These are phyloP conservation scores for Theobroma cacao DNA, from an alignment of 345 rosid species.

Conservation along the genomic window DNA sequence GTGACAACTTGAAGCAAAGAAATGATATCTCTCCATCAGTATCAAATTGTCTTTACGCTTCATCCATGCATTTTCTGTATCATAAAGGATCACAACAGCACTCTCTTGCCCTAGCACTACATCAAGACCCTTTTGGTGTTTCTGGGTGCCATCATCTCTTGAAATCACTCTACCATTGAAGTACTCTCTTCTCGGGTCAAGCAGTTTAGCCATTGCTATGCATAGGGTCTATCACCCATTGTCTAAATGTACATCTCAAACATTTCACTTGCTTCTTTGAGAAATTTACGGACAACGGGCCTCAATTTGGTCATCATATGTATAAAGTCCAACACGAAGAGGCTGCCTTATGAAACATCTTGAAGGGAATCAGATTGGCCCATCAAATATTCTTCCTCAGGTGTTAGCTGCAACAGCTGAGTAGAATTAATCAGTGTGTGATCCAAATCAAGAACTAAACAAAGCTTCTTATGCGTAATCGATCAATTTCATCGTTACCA, in stretches of 20 bases:
- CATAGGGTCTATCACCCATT: conserved; percentile 89
- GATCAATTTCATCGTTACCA: conserved; percentile 61
- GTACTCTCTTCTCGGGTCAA: conserved; percentile 74
- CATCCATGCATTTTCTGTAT: conserved; percentile 81
- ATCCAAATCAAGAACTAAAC: conserved; percentile 85
- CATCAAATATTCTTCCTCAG: conserved; percentile 80
- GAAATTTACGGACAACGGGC: conserved; percentile 71
- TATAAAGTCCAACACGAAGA: conserved; percentile 71
- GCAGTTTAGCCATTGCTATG: conserved; percentile 85
- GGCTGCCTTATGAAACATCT: conserved; percentile 66
- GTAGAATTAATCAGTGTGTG: conserved; percentile 93
- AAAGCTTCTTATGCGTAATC: conserved; percentile 65
- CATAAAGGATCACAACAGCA: conserved; percentile 85
- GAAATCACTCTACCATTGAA: conserved; percentile 71
- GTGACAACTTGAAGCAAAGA: conserved; percentile 77
- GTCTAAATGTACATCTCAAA: conserved; percentile 90
- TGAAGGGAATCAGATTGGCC: conserved; percentile 55
- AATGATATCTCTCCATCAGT: conserved; percentile 82
- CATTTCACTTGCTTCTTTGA: conserved; percentile 84
- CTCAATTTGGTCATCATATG: conserved; percentile 90
- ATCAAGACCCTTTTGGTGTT: conserved; percentile 86
- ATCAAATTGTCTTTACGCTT: conserved; percentile 79
- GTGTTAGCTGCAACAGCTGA: conserved; percentile 42
- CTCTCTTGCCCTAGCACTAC: conserved; percentile 85
- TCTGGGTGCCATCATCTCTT: conserved; percentile 86